These are phyloP conservation scores for Chaetomium cochliodes DNA, from an alignment of 495 filamentous ascomycete genomes.

Conservation along the genomic window DNA sequence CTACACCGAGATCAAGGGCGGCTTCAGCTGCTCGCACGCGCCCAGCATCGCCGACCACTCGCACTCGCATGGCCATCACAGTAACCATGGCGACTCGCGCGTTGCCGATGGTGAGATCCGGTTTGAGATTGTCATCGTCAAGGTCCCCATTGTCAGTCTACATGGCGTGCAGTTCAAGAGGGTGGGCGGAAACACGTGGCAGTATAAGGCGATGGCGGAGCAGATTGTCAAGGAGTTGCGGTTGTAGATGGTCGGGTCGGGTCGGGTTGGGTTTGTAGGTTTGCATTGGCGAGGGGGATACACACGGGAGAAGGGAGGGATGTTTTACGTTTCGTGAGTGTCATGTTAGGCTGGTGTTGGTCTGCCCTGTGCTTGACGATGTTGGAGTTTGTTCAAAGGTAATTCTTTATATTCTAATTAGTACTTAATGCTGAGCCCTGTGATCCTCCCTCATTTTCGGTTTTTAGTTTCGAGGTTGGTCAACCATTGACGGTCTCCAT, in stretches of 20 bases:
- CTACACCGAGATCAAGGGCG: conserved; percentile 86
- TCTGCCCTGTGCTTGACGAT: conserved; percentile 4
- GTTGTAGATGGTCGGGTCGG: conserved; percentile 40
- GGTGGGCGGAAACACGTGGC: conserved; percentile 91
- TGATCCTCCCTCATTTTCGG: background rate
- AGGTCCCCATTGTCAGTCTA: conserved; percentile 88
- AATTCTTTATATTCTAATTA: conserved; percentile 19
- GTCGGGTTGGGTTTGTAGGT: background rate
- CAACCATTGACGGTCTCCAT: too few relatives aligned
- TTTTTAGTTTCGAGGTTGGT: too few relatives aligned
- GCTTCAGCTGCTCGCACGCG: conserved; percentile 82
- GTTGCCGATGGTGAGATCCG: conserved; percentile 56
- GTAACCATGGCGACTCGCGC: background rate
- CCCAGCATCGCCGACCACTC: conserved; percentile 72
- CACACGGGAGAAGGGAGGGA: background rate
- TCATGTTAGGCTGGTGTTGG: conserved; percentile 3
- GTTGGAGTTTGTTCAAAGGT: conserved; percentile 11
- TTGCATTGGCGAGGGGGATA: conserved; percentile 4
- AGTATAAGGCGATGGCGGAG: conserved; percentile 97
- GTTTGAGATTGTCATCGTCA: conserved; percentile 97
- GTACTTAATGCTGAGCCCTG: conserved; percentile 18
- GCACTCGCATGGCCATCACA: conserved; percentile 41
- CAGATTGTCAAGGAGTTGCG: conserved; percentile 86
- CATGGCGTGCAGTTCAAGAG: conserved; percentile 99
- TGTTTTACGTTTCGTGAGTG: background rate